Base-by-base conservation (phyloP, 2,329 filamentous ascomycete species). In the Monosporascus cannonballus region DNA sequence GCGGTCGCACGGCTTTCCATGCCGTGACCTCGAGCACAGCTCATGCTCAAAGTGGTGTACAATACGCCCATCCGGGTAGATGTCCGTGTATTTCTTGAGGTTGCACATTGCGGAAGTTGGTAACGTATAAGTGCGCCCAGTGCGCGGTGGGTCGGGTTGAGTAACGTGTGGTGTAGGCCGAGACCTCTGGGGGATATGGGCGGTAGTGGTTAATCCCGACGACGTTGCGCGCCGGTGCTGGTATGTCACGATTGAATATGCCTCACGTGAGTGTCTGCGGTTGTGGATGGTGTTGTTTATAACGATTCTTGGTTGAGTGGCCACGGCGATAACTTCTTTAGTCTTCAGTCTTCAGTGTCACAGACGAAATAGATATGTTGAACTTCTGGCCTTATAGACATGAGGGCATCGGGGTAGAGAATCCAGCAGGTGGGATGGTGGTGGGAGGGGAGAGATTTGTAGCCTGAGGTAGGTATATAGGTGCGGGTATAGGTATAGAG, bases 51-150 rank as follows among this genome's bases (percentile, higher is more conserved):
- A 63, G 51, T 71, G 70, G 48, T 69, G 66, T 37, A 62, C 59
- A 48, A 65, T 62, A 48, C 66, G 70, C 53, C 75, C 75, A 63
- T 79, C 73, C 3, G 76, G 71, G 69, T 74, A 73, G 60, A 73
- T 61, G 62, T 76, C 74, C 36, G 73, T 69, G 69, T 72, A 77
- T 49, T 75, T 57, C 60, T 77, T 70, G 54, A 71, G 75, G 56
- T 72, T 71, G 67, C 78, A 81, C 78, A 81, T 81, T 30, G 42
- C 20, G 42, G 24, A 11, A 48, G 69, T 73, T 51, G 49, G 47
- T 53, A 58, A 54, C 18, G 51, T 62, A 49, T 57, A 60, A 59
- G 64, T 63, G 54, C 57, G 55, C 56, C 59, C 62, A 51, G 38
- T 60, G 58, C 55, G 59, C 48, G 57, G 63, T 49, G 51, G 61